Base-by-base conservation (phyloP, 139 green algal genomes). In the Volvox africanus region DNA sequence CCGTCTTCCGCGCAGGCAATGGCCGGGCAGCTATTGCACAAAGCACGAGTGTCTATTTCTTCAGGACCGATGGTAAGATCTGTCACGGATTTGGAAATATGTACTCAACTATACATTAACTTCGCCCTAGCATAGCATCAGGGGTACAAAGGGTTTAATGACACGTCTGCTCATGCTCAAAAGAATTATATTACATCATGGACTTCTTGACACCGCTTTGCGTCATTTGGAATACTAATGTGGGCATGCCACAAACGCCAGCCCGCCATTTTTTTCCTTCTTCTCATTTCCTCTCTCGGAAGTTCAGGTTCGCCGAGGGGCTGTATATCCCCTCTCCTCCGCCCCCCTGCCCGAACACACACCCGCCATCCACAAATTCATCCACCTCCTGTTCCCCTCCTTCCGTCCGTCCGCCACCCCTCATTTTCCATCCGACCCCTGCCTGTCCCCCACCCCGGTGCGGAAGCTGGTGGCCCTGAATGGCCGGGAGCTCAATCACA, bases 1-100 rank as follows among this genome's bases (percentile, higher is more conserved):
- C 14, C 35, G 20, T 50, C 55, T 16, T n/a, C 55, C 16, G 11
- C 21, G 50, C 73, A 90, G 86, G 86, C 86, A 90, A 62, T 90
- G 86, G 86, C 86, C 86, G 3, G 86, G 86, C 2, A 90, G 37
- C 50, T 90, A 84, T 36, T 90, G 86, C 86, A 61, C 44, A 3
- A 84, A 83, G 30, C 71, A 90, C n/a, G 28, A 30, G 0, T 90
- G 86, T 22, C 37, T 69, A 5, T 19, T 84, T 12, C 44, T 90
- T 2, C 26, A 75, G 13, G 24, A 82, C 73, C 37, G 6, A 16
- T 69, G 86, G 86, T 90, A 65, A 79, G 71, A 79, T 2, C 32
- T 33, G 14, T 32, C 32, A 18, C 20, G 71, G 21, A 24, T 24
- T 24, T 24, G 21, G 2, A 2, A 28, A 73, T 16, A 28, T 24